Evolutionary conservation across 192 early-diverging fungal genomes (phyloP), one percentile per base, ranked within the genome.

Genomic region (Coemansia sp.): DNA sequence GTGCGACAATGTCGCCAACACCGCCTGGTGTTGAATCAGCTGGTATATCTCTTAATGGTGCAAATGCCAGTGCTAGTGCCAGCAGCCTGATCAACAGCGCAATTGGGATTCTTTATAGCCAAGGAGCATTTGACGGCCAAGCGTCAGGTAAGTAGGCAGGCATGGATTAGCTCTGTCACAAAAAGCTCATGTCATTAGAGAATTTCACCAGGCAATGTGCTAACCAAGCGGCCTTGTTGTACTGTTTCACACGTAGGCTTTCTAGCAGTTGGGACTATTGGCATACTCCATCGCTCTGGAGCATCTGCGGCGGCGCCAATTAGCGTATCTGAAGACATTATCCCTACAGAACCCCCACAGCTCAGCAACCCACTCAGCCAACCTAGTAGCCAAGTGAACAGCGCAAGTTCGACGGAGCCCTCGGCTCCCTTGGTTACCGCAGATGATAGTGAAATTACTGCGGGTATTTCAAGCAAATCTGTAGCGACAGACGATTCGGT

Each of bases 1-100:
- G 39, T 13, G 50, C 2, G 21, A 39, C 63, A 18, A 7, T 16
- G 16, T 59, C 65, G 33, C 39, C 65, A 35, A 46, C 59, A 10
- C 45, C 24, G 7, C 62, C 38, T 31, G 58, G 45, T 9, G 65
- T 62, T 33, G 66, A 65, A 48, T 45, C 72, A 5, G 40, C 57
- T 35, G 37, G 39, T 4, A 45, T 36, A 8, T 62, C 66, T 10
- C 72, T 74, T 26, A 33, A 46, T 34, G 24, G 8, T 21, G 35
- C 58, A 23, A 59, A 36, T 35, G 35, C 58, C 14, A 59, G 58
- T 35, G 62, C 50, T 13, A 50, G 46, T 26, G 43, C 50, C 10
- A 33, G 35, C 45, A 45, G 36, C 20, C 37, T 63, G 18, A 63
- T 45, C 23, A 51, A 51, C 48, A 51, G 48, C 24, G 48, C 48